Percentiles rank a stretch among this genome's conserved stretches.
These are phyloP conservation scores for Dacryopinax primogenitus DNA, from an alignment of 768 basidiomycete genomes.

Conservation along the genomic window DNA sequence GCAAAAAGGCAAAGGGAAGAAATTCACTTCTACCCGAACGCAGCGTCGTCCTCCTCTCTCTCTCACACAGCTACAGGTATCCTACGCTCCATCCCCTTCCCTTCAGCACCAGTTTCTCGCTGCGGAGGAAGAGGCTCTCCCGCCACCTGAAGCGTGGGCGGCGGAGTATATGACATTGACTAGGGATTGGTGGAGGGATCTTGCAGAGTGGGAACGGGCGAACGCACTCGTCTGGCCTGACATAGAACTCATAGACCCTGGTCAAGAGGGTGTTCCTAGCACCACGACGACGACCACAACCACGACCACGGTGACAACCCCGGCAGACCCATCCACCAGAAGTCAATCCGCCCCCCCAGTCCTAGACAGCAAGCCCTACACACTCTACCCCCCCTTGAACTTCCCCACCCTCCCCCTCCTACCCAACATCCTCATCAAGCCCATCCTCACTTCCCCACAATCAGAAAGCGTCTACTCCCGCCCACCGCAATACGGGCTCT, in stretches of 20 bases:
- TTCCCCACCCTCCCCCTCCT: neutral
- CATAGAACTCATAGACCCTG: too few relatives aligned
- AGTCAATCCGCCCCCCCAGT: neutral
- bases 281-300: too few relatives aligned
- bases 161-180: neutral
- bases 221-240: neutral
- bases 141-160: neutral
- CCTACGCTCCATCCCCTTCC: conserved; percentile 1
- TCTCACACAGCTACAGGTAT: neutral
- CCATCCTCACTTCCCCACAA: neutral
- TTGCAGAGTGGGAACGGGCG: neutral
- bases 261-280: too few relatives aligned
- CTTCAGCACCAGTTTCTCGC: neutral
- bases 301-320: too few relatives aligned
- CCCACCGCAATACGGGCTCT: conserved; percentile 41
- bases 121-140: neutral
- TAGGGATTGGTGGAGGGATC: neutral
- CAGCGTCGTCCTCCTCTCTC: neutral
- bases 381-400: neutral
- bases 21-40: neutral
- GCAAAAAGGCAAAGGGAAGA: neutral
- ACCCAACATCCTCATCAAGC: neutral
- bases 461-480: conserved; percentile 19
- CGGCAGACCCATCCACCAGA: too few relatives aligned
- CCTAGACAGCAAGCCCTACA: neutral